A percentile compares a stretch with the other conserved stretches of the same genome.
Evolutionary conservation across 306 rosid species (phyloP).

Genomic region (Delonix regia): DNA sequence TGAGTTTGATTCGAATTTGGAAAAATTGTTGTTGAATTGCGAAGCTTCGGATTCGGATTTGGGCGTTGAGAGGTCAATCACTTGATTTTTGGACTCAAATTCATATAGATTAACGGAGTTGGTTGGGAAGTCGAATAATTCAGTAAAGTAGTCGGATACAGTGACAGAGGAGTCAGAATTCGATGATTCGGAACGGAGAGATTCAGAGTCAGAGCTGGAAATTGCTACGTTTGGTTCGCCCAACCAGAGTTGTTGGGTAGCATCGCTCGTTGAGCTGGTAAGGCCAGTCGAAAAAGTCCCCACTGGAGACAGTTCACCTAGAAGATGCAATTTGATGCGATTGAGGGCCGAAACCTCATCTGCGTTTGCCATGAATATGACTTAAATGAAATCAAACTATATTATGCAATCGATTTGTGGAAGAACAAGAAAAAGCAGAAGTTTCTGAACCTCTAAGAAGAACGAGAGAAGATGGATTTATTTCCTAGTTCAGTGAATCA

Average conservation of each 20-base stretch:
- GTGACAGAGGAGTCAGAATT: conserved; percentile 43
- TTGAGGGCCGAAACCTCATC: conserved; percentile 55
- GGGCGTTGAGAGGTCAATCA: conserved; percentile 48
- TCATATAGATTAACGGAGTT: conserved; percentile 30
- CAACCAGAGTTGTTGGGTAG: neutral
- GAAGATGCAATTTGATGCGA: conserved; percentile 63
- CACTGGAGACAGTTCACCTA: conserved; percentile 72
- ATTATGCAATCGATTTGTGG: neutral
- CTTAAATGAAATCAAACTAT: neutral
- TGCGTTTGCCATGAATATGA: conserved; percentile 47
- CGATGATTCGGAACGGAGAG: conserved; percentile 36
- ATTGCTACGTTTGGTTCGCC: conserved; percentile 9
- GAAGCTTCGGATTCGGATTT: conserved; percentile 25
- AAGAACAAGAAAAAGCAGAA: neutral
- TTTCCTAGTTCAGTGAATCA: conserved; percentile 21
- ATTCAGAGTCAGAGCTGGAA: conserved; percentile 27
- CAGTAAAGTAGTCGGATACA: conserved; percentile 40
- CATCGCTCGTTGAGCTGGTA: neutral
- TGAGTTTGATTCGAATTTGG: conserved; percentile 35
- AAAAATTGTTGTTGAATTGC: neutral
- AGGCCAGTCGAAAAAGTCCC: neutral
- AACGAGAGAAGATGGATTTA: conserved; percentile 4
- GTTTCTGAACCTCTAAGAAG: neutral
- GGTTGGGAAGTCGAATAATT: conserved; percentile 35
- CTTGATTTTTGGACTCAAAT: conserved; percentile 48